phyloP scores from a whole-genome alignment of 2,329 filamentous ascomycete genomes.

The Bipolaris gigantea region DNA sequence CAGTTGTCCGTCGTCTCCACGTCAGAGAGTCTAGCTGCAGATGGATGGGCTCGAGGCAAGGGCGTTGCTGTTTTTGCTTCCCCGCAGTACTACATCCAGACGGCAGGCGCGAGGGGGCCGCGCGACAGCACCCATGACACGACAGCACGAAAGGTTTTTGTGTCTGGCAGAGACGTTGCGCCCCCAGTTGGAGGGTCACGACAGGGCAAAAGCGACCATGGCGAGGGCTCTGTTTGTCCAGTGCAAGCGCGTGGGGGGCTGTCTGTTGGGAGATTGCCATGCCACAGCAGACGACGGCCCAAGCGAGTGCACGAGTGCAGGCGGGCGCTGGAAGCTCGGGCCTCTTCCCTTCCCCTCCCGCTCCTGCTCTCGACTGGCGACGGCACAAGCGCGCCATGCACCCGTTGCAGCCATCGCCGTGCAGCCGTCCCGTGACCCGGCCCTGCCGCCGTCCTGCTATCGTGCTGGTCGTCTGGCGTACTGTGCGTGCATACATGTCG shows the following conservation, averaged over 20 bases:
- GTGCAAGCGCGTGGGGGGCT: constrained; percentile 8
- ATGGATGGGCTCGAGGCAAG: constrained; percentile 11
- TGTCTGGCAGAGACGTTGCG: not conserved
- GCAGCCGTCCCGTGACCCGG: not conserved
- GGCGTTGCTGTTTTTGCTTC: constrained; percentile 25
- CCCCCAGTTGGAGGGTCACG: not conserved
- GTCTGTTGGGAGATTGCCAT: constrained; percentile 24
- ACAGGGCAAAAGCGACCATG: not conserved
- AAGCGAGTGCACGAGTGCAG: not conserved
- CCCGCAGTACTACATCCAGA: constrained; percentile 30
- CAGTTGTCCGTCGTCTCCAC: not conserved
- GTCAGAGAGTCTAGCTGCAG: not conserved
- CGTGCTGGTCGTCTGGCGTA: not conserved
- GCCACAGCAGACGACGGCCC: constrained; percentile 12
- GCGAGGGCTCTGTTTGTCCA: not conserved
- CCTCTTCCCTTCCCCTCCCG: not conserved
- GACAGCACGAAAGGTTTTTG: constrained; percentile 12
- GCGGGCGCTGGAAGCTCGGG: constrained; percentile 16
- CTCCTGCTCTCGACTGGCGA: not conserved
- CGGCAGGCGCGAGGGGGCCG: not conserved
- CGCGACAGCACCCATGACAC: not conserved
- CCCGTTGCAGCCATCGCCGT: constrained; percentile 12
- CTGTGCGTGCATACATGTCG: not conserved
- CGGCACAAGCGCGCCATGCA: constrained; percentile 7
- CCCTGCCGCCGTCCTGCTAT: not conserved